phyloP scores from a whole-genome alignment of 139 green algal genomes.

The Spirogloea muscicola region DNA sequence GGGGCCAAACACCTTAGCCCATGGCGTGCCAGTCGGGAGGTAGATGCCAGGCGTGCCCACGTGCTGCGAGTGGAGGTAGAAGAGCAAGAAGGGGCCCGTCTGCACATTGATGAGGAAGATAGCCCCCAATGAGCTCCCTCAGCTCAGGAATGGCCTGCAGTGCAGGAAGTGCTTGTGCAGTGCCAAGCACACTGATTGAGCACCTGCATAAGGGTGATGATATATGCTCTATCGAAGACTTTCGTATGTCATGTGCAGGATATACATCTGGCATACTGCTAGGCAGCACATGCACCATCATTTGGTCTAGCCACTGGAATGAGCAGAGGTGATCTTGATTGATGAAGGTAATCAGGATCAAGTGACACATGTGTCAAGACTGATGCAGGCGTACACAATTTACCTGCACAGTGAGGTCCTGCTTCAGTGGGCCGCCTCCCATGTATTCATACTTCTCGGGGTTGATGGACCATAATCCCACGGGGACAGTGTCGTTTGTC shows the following conservation, averaged over 20 bases:
- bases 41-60: constrained; percentile 12
- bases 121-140: too few species aligned
- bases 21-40: background rate
- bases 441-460: constrained; percentile 25
- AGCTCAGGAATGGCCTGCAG: too few species aligned
- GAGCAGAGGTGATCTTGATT: background rate
- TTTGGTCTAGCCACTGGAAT: background rate
- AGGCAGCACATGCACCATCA: background rate
- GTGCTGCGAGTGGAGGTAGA: constrained; percentile 25
- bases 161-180: too few species aligned
- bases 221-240: background rate
- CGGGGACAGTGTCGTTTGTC: background rate
- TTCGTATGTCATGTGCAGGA: too few species aligned
- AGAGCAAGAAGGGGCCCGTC: constrained; percentile 15
- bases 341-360: background rate
- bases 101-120: constrained; percentile 14
- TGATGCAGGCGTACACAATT: background rate
- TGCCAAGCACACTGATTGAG: too few species aligned
- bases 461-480: constrained; percentile 25
- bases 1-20: constrained; percentile 30
- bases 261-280: too few species aligned
- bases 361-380: background rate
- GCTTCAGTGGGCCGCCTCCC: constrained; percentile 27
- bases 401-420: constrained; percentile 38
- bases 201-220: background rate